These are phyloP conservation scores for Hyaloperonospora brassicae DNA, from an alignment of 352 stramenopile genomes.

Conservation along the genomic window DNA sequence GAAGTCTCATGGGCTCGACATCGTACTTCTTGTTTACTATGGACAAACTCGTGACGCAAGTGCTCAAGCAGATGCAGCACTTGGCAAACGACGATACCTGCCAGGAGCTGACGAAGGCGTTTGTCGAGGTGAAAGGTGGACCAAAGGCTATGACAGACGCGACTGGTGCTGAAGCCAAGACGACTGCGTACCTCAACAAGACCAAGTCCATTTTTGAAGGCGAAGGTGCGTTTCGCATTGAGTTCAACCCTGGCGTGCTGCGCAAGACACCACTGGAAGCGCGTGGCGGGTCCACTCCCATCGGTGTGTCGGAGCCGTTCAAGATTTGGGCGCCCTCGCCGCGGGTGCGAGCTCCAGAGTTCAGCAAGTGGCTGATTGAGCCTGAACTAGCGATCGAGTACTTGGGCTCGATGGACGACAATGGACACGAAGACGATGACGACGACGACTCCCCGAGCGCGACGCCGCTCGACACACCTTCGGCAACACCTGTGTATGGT, in stretches of 20 bases:
- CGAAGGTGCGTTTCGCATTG: slow-evolving; percentile 76
- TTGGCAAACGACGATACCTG: slow-evolving; percentile 74
- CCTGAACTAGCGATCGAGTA: slow-evolving; percentile 73
- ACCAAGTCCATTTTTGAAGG: slow-evolving; percentile 77
- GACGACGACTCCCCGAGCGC: slow-evolving; percentile 62
- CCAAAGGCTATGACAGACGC: slow-evolving; percentile 23
- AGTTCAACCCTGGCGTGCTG: slow-evolving; percentile 74
- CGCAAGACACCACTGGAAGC: slow-evolving; percentile 65
- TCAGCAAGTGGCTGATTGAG: slow-evolving; percentile 79
- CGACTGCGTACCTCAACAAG: slow-evolving; percentile 53
- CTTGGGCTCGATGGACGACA: slow-evolving; percentile 72
- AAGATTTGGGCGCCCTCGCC: slow-evolving; percentile 84
- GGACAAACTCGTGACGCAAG: slow-evolving; percentile 80
- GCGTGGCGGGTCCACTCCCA: slow-evolving; percentile 34
- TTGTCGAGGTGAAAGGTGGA: slow-evolving; percentile 42
- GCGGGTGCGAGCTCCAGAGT: slow-evolving; percentile 55
- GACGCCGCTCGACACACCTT: slow-evolving; percentile 60
- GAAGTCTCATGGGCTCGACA: slow-evolving; percentile 83
- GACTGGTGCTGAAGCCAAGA: slow-evolving; percentile 26
- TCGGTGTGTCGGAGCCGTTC: slow-evolving; percentile 29
- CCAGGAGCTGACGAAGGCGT: slow-evolving; percentile 71
- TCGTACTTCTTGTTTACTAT: slow-evolving; percentile 90
- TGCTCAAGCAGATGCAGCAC: slow-evolving; percentile 87
- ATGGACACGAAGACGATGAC: slow-evolving; percentile 57
- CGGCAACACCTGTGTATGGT: slow-evolving; percentile 59